Evolutionary conservation across 2,329 filamentous ascomycete genomes (phyloP).

Genomic region (Knufia petricola): DNA sequence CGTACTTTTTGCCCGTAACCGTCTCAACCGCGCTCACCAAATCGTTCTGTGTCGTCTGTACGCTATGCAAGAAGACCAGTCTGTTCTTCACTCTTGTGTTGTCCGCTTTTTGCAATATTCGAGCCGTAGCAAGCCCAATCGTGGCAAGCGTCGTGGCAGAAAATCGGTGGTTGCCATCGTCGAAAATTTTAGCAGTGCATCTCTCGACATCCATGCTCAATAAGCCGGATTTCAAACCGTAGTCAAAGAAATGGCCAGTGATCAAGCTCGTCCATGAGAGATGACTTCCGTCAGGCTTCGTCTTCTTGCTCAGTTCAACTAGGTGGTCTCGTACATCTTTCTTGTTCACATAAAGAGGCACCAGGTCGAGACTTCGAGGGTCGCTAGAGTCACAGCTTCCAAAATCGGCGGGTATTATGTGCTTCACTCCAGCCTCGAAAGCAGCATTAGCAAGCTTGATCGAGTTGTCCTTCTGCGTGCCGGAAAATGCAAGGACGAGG

Average conservation of each 20-base stretch:
- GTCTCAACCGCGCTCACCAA: slow-evolving; percentile 29
- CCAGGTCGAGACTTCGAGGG: slow-evolving; percentile 16
- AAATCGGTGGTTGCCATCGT: slow-evolving; percentile 8
- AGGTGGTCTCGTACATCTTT: slow-evolving; percentile 24
- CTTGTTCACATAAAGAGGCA: slow-evolving; percentile 27
- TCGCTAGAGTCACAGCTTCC: slow-evolving; percentile 11
- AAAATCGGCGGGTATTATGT: slow-evolving; percentile 14
- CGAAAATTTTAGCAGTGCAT: slow-evolving; percentile 6
- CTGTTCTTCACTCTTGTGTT: slow-evolving; percentile 8
- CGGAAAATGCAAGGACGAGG: slow-evolving; percentile 8
- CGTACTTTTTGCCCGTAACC: slow-evolving; percentile 6
- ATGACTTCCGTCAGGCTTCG: not conserved
- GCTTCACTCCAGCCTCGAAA: slow-evolving; percentile 8
- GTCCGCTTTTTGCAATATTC: slow-evolving; percentile 1
- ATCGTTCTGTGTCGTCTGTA: slow-evolving; percentile 37
- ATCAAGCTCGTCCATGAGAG: slow-evolving; percentile 11
- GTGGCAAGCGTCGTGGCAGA: slow-evolving; percentile 9
- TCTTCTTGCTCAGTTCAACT: slow-evolving; percentile 20
- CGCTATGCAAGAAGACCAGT: slow-evolving; percentile 31
- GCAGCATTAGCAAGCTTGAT: slow-evolving; percentile 10
- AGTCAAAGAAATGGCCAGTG: slow-evolving; percentile 13
- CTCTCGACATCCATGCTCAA: slow-evolving; percentile 4
- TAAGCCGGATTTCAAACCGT: slow-evolving; percentile 8
- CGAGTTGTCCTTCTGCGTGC: slow-evolving; percentile 5
- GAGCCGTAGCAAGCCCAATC: slow-evolving; percentile 5